Conservation (phyloP, 495 filamentous ascomycete species). For the Articulospora tetracladia region DNA sequence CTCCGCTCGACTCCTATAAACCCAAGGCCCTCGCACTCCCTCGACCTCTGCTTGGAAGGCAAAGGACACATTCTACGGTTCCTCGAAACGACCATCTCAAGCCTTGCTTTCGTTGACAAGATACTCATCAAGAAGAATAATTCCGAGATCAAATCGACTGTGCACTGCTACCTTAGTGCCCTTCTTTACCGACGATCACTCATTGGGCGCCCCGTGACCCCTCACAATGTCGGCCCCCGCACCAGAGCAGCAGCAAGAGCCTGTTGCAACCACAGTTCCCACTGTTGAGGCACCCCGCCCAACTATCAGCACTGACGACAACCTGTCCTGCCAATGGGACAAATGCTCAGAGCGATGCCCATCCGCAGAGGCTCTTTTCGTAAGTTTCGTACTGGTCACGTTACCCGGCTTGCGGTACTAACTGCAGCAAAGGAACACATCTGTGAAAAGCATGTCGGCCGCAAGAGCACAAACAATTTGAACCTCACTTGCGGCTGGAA, state of each 20-base stretch:
- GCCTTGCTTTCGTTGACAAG: no score
- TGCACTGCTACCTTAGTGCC: not conserved
- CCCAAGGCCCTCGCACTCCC: not conserved
- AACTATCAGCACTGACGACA: conserved; percentile 44
- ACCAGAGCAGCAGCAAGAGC: conserved; percentile 17
- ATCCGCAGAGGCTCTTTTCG: conserved; percentile 82
- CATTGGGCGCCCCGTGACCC: conserved; percentile 3
- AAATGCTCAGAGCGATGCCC: conserved; percentile 78
- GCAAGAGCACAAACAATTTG: conserved; percentile 98
- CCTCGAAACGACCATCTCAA: no score
- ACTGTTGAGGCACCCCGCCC: conserved; percentile 6
- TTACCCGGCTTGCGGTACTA: conserved; percentile 18
- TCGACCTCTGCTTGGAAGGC: not conserved
- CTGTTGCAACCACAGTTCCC: conserved; percentile 1
- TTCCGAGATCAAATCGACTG: not conserved
- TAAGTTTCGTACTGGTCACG: conserved; percentile 51
- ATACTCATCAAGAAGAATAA: not conserved
- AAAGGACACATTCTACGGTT: not conserved
- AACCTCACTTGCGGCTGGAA: conserved; percentile 98
- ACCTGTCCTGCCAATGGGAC: conserved; percentile 80
- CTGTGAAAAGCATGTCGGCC: conserved; percentile 96
- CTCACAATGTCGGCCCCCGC: conserved; percentile 15
- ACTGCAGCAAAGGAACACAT: conserved; percentile 77
- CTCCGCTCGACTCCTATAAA: not conserved
- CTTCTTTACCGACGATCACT: conserved; percentile 2